A percentile compares a stretch with the other conserved stretches of the same genome.
These are phyloP conservation scores for Allium sativum DNA, from an alignment of 106 monocot species.

Conservation along the genomic window DNA sequence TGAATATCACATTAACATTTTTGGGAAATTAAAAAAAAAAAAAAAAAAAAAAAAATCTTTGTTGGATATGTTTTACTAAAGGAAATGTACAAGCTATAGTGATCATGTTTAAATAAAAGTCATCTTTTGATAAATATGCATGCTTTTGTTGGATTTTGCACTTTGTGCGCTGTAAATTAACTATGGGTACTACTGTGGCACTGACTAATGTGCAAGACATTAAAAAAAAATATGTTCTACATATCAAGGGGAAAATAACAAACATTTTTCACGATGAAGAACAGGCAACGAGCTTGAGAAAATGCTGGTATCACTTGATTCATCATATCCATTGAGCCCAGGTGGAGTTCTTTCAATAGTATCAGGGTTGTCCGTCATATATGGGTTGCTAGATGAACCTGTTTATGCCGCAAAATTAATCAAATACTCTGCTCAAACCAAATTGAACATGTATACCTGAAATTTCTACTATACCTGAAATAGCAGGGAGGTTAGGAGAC, in stretches of 20 bases:
- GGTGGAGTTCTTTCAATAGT: slow-evolving; percentile 24
- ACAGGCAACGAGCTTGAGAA: slow-evolving; percentile 89
- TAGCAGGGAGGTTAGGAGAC: background rate
- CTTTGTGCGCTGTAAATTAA: too few species aligned
- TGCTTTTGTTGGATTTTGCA: too few species aligned
- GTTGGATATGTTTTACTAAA: too few species aligned
- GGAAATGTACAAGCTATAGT: too few species aligned
- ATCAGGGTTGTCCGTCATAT: slow-evolving; percentile 11
- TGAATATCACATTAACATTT: too few species aligned
- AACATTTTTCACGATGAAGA: slow-evolving; percentile 69
- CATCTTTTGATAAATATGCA: too few species aligned
- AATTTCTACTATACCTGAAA: slow-evolving; percentile 2
- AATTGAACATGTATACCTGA: background rate
- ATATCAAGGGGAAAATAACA: slow-evolving; percentile 9
- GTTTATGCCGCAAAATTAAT: background rate
- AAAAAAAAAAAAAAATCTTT: too few species aligned
- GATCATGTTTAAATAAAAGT: too few species aligned
- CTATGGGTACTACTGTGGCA: too few species aligned
- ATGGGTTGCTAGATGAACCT: slow-evolving; percentile 6
- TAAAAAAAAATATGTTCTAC: too few species aligned
- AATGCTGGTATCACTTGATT: slow-evolving; percentile 50
- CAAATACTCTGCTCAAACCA: background rate
- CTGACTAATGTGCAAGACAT: too few species aligned
- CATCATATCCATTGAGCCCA: slow-evolving; percentile 24
- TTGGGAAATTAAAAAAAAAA: too few species aligned